Evolutionary conservation across 1,139 yeast species (phyloP).

Genomic region (Groenewaldozyma auringiensis): DNA sequence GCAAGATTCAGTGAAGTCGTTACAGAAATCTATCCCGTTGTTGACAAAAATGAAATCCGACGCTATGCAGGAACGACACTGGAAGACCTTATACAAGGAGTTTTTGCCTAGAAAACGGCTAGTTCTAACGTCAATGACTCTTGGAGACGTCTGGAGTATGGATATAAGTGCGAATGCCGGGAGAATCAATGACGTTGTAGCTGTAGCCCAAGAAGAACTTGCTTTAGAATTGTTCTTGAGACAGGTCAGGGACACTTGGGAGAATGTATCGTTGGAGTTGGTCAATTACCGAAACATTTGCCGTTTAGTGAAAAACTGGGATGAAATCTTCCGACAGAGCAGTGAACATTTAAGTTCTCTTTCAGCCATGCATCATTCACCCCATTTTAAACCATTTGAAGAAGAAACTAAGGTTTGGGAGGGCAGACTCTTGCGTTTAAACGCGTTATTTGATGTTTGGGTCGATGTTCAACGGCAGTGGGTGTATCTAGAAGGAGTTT

Average conservation of each 20-base stretch:
- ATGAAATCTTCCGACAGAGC: constrained; percentile 49
- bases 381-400: constrained; percentile 55
- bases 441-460: constrained; percentile 59
- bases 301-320: constrained; percentile 64
- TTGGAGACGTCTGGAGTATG: constrained; percentile 59
- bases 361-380: constrained; percentile 65
- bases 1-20: constrained; percentile 39
- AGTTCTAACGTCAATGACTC: constrained; percentile 29
- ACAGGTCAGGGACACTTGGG: constrained; percentile 38
- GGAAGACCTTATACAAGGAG: constrained; percentile 46
- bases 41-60: constrained; percentile 49
- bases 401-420: constrained; percentile 52
- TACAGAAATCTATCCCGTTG: constrained; percentile 36
- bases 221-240: constrained; percentile 51
- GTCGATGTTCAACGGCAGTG: constrained; percentile 83
- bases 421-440: constrained; percentile 44
- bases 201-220: constrained; percentile 67
- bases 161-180: constrained; percentile 42
- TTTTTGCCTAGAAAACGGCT: constrained; percentile 20
- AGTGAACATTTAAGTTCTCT: constrained; percentile 56
- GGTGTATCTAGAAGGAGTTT: constrained; percentile 78
- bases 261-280: constrained; percentile 42
- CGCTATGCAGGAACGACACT: constrained; percentile 58
- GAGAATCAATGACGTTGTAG: constrained; percentile 43
- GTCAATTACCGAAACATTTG: constrained; percentile 49